Evolutionary conservation across 2,329 filamentous ascomycete species (phyloP).

Genomic region (Westerdykella aurantiaca): DNA sequence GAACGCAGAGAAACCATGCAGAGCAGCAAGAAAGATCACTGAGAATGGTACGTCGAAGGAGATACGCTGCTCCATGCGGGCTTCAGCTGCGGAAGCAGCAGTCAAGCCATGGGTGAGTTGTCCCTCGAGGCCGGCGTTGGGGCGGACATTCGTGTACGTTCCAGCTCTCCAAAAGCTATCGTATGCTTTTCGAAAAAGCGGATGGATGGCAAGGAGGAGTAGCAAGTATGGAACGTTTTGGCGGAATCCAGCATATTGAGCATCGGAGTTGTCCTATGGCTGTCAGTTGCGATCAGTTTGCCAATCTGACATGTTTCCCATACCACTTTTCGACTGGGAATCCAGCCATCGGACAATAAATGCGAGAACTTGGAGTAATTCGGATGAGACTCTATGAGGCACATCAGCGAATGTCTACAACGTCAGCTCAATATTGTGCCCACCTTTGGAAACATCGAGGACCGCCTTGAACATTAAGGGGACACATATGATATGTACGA

Average conservation of each 20-base stretch:
- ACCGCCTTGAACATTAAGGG: constrained; percentile 90
- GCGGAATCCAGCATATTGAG: constrained; percentile 81
- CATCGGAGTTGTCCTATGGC: constrained; percentile 74
- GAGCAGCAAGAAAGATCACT: constrained; percentile 65
- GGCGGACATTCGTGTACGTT: constrained; percentile 42
- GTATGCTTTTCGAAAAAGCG: constrained; percentile 67
- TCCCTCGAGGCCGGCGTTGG: constrained; percentile 26
- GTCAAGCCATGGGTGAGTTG: constrained; percentile 39
- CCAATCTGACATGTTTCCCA: constrained; percentile 8
- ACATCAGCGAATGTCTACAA: constrained; percentile 5
- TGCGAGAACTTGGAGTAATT: constrained; percentile 69
- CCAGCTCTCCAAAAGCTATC: constrained; percentile 48
- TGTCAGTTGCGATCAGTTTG: constrained; percentile 8
- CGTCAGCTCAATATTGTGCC: constrained; percentile 2
- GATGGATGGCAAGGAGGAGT: constrained; percentile 69
- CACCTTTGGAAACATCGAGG: constrained; percentile 79
- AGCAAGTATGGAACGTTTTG: constrained; percentile 78
- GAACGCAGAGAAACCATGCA: constrained; percentile 79
- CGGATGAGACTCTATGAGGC: constrained; percentile 63
- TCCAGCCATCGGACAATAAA: constrained; percentile 76
- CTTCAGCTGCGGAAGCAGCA: constrained; percentile 48
- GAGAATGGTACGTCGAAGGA: constrained; percentile 82
- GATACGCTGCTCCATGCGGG: constrained; percentile 57
- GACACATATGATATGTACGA: constrained; percentile 60
- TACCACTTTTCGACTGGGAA: constrained; percentile 84